These are phyloP conservation scores for Isochrysis galbana DNA, from an alignment of 78 protist species.

Conservation along the genomic window DNA sequence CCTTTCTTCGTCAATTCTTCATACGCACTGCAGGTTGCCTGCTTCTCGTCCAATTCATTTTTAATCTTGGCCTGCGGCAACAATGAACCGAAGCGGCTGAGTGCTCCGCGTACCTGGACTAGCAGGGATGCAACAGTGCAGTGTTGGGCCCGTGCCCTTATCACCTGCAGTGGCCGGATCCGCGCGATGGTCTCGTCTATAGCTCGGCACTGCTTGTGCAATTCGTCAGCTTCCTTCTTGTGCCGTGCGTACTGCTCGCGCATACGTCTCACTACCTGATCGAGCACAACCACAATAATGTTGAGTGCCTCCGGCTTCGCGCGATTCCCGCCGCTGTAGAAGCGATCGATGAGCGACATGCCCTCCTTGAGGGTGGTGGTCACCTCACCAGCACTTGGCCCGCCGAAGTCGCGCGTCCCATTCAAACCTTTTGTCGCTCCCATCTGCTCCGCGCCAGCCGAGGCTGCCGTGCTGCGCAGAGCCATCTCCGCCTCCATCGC, in stretches of 20 bases:
- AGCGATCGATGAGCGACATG: neutral
- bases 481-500: too few relatives aligned
- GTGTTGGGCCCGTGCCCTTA: too few relatives aligned
- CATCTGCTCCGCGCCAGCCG: too few relatives aligned
- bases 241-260: neutral
- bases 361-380: neutral
- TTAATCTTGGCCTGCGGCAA: neutral
- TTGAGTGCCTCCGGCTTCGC: neutral
- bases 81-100: too few relatives aligned
- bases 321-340: constrained; percentile 1
- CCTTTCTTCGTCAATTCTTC: neutral
- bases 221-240: neutral
- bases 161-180: too few relatives aligned
- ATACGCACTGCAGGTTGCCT: neutral
- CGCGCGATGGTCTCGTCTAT: neutral
- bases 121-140: too few relatives aligned
- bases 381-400: too few relatives aligned
- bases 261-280: neutral
- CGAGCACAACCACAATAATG: neutral
- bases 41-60: neutral
- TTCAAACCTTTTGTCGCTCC: too few relatives aligned
- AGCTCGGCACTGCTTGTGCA: neutral
- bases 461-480: too few relatives aligned
- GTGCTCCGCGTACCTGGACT: too few relatives aligned
- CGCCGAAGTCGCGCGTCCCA: too few relatives aligned